Evolutionary conservation across 129 eudicot species (phyloP), one percentile per base, ranked within the genome.

Genomic region (Helianthus annuus): DNA sequence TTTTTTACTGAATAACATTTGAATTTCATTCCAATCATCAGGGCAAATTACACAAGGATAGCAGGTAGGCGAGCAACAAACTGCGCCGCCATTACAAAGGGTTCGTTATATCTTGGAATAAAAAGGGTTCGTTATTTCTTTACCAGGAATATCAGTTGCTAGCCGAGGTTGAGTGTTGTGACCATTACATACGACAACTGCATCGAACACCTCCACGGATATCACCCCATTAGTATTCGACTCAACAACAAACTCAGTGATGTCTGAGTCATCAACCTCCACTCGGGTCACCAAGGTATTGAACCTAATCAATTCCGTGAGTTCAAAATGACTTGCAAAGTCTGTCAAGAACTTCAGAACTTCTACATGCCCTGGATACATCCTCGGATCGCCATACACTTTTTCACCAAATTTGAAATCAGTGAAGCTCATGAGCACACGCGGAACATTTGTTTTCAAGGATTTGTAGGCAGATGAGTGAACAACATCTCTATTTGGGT

Each of bases 161-260:
- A 86, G 5, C 10, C 64, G 66, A 0, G 97, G 97, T 22, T 79
- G 63, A 70, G 79, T 83, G 24, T 72, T 48, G 29, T 82, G 85
- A 22, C 97, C 95, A 38, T 53, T 85, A 53, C 92, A 85, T 48
- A 91, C 78, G 39, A 91, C 87, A 6, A 88, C 92, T 0, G 91
- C 91, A n/a, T 91, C 89, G 64, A 81, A 91, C 54, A 71, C 68
- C 63, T 85, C 89, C 11, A 22, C 68, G 34, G 14, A 71, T 17
- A 58, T 64, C 81, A 6, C 15, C 63, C 74, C 79, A 39, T 16
- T 8, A 14, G 32, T 74, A 32, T 78, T 78, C 24, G 81, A 85
- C 82, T 83, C 85, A 36, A 91, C 97, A 27, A 78, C 74, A 85
- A 90, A 87, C 74, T 48, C 36, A 38, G 56, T 74, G 55, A 13